Percentiles rank a stretch among this genome's conserved stretches.
phyloP scores from a whole-genome alignment of 352 stramenopile genomes.

The Salisapilia sapeloensis region DNA sequence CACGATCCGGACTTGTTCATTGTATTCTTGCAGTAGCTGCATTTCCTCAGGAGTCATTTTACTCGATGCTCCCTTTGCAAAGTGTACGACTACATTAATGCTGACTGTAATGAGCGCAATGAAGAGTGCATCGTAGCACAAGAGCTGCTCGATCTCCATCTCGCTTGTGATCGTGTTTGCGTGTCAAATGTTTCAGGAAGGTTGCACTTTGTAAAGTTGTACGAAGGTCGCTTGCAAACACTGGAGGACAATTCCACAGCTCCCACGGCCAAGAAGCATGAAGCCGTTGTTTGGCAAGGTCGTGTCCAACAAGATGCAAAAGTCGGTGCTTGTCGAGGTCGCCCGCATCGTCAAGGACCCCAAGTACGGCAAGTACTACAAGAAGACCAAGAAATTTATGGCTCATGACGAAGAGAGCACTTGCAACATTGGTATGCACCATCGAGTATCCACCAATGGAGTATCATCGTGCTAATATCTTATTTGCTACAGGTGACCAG shows the following conservation, averaged over 20 bases:
- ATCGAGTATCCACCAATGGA: too few species aligned
- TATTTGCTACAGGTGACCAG: too few species aligned
- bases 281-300: conserved; percentile 90
- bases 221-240: too few species aligned
- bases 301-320: conserved; percentile 94
- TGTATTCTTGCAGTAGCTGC: conserved; percentile 46
- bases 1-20: conserved; percentile 57
- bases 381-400: conserved; percentile 96
- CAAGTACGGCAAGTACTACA: conserved; percentile 91
- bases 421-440: conserved; percentile 87
- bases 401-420: conserved; percentile 91
- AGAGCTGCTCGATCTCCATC: conserved; percentile 26
- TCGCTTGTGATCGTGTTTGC: neutral
- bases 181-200: too few species aligned
- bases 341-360: conserved; percentile 87
- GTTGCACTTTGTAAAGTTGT: too few species aligned
- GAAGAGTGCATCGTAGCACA: conserved; percentile 53
- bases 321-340: conserved; percentile 91
- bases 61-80: conserved; percentile 29
- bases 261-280: conserved; percentile 20
- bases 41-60: conserved; percentile 36
- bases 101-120: conserved; percentile 38
- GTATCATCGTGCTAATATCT: too few species aligned
- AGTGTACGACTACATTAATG: conserved; percentile 25
- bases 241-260: too few species aligned